Percentiles rank a stretch among this genome's conserved stretches.
Evolutionary conservation across 805 yeast species (phyloP).

Genomic region (Lipomyces sp.): DNA sequence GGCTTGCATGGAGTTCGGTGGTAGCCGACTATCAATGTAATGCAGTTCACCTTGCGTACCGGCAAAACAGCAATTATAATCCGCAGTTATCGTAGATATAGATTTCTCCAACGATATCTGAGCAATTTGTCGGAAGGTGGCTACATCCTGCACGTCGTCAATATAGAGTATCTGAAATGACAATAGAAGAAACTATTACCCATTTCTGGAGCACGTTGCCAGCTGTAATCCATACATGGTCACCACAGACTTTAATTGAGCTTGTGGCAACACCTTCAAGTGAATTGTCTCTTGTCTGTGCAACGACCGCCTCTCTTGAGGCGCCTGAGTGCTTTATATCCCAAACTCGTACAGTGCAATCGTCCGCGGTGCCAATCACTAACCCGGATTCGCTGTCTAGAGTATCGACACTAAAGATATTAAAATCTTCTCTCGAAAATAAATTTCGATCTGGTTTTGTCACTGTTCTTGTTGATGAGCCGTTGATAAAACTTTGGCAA

Average conservation of each 20-base stretch:
- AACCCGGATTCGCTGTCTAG: slow-evolving; percentile 10
- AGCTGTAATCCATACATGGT: slow-evolving; percentile 20
- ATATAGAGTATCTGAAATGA: not conserved
- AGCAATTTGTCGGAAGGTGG: slow-evolving; percentile 10
- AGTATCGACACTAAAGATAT: slow-evolving; percentile 5
- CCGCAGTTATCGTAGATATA: no score
- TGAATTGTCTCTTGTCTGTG: slow-evolving; percentile 6
- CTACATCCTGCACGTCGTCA: slow-evolving; percentile 5
- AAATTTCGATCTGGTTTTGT: no score
- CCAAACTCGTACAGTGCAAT: slow-evolving; percentile 10
- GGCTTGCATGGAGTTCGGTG: no score
- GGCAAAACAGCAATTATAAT: no score
- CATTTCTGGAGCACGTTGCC: slow-evolving; percentile 22
- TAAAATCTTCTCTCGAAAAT: not conserved
- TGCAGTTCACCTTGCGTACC: no score
- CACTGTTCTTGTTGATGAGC: no score
- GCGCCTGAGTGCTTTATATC: no score
- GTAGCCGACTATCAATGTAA: no score
- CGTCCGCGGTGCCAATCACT: slow-evolving; percentile 21
- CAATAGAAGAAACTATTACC: slow-evolving; percentile 1
- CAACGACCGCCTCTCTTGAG: not conserved
- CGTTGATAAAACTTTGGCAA: no score
- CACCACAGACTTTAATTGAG: not conserved
- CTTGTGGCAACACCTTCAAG: slow-evolving; percentile 4
- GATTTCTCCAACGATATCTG: not conserved